phyloP scores from a whole-genome alignment of 192 early-diverging fungal genomes.

The Coemansia reversa region DNA sequence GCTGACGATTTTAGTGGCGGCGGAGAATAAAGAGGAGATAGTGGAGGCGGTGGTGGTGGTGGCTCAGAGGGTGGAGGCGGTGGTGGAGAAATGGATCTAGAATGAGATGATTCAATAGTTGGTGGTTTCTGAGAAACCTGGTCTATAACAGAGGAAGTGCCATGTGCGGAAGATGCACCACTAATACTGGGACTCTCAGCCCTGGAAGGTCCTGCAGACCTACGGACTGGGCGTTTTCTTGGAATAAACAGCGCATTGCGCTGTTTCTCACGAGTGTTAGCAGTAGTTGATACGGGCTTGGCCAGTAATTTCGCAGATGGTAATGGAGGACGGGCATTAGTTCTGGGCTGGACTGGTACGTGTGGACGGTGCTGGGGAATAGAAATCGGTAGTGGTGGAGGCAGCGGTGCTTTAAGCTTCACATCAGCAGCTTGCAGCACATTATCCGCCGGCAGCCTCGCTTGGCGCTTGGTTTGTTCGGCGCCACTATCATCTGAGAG shows the following conservation, averaged over 20 bases:
- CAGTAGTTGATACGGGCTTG: neutral
- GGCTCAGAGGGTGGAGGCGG: neutral
- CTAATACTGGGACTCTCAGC: neutral
- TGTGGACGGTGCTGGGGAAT: neutral
- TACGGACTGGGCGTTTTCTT: slow-evolving; percentile 13
- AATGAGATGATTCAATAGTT: neutral
- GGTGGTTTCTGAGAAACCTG: neutral
- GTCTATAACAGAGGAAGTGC: neutral
- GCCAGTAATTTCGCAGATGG: neutral
- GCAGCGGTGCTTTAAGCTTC: neutral
- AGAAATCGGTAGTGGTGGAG: no score
- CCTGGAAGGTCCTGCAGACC: neutral
- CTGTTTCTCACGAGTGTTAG: slow-evolving; percentile 21
- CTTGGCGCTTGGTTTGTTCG: neutral
- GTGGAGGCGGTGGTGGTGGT: slow-evolving; percentile 1
- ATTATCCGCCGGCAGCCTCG: neutral
- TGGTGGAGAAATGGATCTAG: neutral
- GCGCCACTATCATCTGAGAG: neutral
- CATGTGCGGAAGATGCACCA: neutral
- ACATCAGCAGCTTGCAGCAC: neutral
- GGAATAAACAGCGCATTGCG: slow-evolving; percentile 45
- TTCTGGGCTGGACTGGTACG: neutral
- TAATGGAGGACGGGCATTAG: neutral
- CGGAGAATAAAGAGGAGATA: neutral
- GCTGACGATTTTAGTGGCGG: neutral